These are phyloP conservation scores for Paspalum notatum DNA, from an alignment of 176 grass and related monocot species.

Conservation along the genomic window DNA sequence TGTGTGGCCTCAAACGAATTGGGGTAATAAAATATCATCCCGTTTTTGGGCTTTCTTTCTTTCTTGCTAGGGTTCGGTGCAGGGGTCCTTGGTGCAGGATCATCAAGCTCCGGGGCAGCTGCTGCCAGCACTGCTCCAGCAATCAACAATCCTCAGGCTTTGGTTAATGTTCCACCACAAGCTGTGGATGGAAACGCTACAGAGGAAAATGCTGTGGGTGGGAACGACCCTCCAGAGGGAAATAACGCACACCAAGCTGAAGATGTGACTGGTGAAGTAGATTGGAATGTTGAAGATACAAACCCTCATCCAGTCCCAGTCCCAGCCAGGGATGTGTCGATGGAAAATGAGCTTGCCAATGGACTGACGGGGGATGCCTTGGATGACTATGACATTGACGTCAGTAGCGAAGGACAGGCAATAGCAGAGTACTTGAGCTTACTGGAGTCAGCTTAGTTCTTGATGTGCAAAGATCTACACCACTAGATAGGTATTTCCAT, in stretches of 20 bases:
- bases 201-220: conserved; percentile 27
- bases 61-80: conserved; percentile 5
- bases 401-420: conserved; percentile 76
- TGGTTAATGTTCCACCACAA: conserved; percentile 18
- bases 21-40: neutral
- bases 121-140: conserved; percentile 34
- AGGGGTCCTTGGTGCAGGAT: conserved; percentile 37
- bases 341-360: conserved; percentile 78
- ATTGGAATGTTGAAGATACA: neutral
- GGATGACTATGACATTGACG: conserved; percentile 87
- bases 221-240: neutral
- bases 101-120: conserved; percentile 32
- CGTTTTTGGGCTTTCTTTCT: neutral
- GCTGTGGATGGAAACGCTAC: conserved; percentile 30
- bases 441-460: conserved; percentile 54
- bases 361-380: conserved; percentile 73
- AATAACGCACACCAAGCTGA: conserved; percentile 19
- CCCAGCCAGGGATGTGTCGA: conserved; percentile 52
- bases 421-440: conserved; percentile 76
- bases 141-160: conserved; percentile 29
- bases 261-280: conserved; percentile 21
- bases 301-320: neutral
- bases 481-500: neutral
- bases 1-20: neutral
- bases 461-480: conserved; percentile 11